Conservation (phyloP, 768 basidiomycete species). For the Lactarius pseudohatsudake region DNA sequence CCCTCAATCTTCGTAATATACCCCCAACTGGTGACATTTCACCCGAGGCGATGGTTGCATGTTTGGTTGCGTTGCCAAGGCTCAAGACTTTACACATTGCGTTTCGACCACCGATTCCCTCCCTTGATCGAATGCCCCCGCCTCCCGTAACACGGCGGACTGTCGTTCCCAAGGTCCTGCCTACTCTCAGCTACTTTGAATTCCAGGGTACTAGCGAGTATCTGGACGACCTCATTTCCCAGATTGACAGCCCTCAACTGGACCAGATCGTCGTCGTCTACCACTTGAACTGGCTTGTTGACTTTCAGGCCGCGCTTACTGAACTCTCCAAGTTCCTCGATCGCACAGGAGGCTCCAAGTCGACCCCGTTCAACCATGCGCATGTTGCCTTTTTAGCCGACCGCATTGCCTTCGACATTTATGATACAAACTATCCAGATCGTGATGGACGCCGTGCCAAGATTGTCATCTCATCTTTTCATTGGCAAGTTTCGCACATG, state of each 20-base stretch:
- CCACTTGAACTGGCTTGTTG: background rate
- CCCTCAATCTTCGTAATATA: background rate
- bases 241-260: background rate
- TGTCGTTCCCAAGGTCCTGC: background rate
- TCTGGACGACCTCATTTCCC: background rate
- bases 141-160: background rate
- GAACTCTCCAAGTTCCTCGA: background rate
- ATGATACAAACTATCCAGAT: too few relatives aligned
- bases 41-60: background rate
- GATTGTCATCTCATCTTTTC: too few relatives aligned
- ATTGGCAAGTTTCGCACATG: too few relatives aligned
- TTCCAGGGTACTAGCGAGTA: constrained; percentile 2
- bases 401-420: too few relatives aligned
- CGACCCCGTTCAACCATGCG: too few relatives aligned
- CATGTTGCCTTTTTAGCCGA: too few relatives aligned
- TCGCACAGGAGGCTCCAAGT: background rate
- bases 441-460: too few relatives aligned
- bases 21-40: background rate
- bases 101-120: background rate
- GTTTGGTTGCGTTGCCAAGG: background rate
- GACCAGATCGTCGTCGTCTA: background rate
- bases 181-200: background rate
- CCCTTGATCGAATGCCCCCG: background rate
- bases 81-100: background rate
- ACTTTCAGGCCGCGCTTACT: background rate